These are phyloP conservation scores for Chrysoporthe cubensis DNA, from an alignment of 2,329 filamentous ascomycete genomes.

Conservation along the genomic window DNA sequence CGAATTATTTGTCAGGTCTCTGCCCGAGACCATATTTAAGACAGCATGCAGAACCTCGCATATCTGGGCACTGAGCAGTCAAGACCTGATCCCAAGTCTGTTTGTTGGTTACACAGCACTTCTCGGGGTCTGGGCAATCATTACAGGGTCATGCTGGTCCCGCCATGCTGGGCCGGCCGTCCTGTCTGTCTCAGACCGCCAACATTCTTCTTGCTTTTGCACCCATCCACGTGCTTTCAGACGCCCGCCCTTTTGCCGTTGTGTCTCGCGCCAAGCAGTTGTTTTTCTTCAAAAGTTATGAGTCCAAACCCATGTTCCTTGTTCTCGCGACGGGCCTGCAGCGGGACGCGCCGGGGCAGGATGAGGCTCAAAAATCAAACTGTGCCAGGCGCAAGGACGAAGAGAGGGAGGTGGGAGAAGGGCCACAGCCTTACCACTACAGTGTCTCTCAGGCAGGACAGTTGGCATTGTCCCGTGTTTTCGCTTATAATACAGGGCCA, in stretches of 20 bases:
- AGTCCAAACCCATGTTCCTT: not conserved
- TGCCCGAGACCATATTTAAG: not conserved
- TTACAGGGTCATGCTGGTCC: not conserved
- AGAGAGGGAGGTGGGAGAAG: too few species aligned
- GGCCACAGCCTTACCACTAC: not conserved
- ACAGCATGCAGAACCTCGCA: not conserved
- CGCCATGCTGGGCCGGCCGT: constrained; percentile 6
- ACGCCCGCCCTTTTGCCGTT: not conserved
- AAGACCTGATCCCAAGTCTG: not conserved
- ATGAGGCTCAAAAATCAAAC: not conserved
- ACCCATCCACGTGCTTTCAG: too few species aligned
- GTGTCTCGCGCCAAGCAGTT: not conserved
- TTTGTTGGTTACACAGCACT: not conserved
- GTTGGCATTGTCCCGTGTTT: not conserved
- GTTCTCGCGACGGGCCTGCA: constrained; percentile 5
- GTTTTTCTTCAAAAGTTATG: not conserved
- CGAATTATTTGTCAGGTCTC: not conserved
- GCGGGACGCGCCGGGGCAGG: constrained; percentile 8
- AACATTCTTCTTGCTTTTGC: not conserved
- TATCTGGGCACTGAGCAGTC: not conserved
- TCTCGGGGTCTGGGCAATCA: not conserved
- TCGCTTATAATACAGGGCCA: too few species aligned
- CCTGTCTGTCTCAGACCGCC: not conserved
- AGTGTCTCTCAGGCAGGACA: not conserved
- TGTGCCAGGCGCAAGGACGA: not conserved